Conservation (phyloP, 1,284 basidiomycete species). For the Porogramme epimiltina region DNA sequence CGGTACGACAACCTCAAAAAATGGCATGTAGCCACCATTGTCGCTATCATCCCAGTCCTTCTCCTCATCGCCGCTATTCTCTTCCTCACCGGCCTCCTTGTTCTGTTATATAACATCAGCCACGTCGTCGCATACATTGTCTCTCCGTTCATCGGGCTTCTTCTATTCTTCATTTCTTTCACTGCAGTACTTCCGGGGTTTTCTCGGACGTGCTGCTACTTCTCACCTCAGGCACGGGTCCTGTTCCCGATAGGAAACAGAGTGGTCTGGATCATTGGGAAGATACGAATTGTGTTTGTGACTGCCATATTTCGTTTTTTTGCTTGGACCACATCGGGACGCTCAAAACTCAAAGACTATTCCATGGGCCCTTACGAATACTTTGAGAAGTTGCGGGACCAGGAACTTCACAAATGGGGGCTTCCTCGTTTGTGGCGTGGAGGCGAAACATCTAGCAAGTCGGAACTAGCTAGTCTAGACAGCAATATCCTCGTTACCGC, state of each 20-base stretch:
- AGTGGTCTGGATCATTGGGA: no score
- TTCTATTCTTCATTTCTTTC: conserved; percentile 2
- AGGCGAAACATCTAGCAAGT: not conserved
- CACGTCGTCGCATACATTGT: conserved; percentile 9
- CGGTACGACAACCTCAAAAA: conserved; percentile 13
- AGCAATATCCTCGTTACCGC: not conserved
- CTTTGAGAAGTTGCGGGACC: no score
- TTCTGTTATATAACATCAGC: conserved; percentile 16
- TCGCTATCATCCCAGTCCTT: conserved; percentile 19
- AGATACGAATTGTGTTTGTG: not conserved
- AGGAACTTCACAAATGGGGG: no score
- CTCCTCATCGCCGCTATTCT: conserved; percentile 16
- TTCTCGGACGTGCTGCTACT: conserved; percentile 13
- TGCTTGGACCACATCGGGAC: not conserved
- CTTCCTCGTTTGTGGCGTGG: not conserved
- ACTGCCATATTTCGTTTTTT: not conserved
- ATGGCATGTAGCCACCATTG: conserved; percentile 15
- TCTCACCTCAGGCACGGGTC: conserved; percentile 10
- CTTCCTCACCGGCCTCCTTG: conserved; percentile 19
- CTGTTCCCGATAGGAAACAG: not conserved
- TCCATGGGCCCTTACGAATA: no score
- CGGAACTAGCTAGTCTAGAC: not conserved
- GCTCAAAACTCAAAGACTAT: no score
- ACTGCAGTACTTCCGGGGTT: conserved; percentile 13
- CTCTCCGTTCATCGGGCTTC: conserved; percentile 7